A percentile compares a stretch with the other conserved stretches of the same genome.
Conservation (phyloP, 1,139 yeast species). For the Kodamaea sp. region DNA sequence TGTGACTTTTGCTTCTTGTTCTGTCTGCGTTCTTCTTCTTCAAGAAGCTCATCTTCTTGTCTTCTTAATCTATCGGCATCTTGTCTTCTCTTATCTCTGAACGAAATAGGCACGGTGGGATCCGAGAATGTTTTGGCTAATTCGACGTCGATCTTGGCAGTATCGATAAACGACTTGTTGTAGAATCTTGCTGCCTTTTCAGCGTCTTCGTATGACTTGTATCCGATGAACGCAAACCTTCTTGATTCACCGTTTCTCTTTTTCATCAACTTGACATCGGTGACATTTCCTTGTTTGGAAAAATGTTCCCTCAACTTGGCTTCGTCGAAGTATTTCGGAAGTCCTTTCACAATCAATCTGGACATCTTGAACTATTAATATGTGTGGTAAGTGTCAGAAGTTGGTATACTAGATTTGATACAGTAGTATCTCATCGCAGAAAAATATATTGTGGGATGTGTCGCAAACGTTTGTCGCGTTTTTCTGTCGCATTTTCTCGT, state of each 20-base stretch:
- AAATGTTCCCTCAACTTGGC: constrained; percentile 74
- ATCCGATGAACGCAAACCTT: constrained; percentile 92
- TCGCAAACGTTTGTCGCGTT: too few species aligned
- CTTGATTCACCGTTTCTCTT: constrained; percentile 85
- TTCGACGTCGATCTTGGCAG: constrained; percentile 75
- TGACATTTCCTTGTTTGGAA: constrained; percentile 60
- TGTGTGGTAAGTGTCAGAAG: too few species aligned
- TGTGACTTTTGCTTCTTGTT: constrained; percentile 25
- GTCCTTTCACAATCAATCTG: constrained; percentile 91
- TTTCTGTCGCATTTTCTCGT: too few species aligned
- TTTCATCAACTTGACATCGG: constrained; percentile 85
- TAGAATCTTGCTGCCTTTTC: constrained; percentile 74
- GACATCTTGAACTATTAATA: too few species aligned
- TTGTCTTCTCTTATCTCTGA: constrained; percentile 61
- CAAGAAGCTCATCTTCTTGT: constrained; percentile 53
- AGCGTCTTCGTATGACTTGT: constrained; percentile 70
- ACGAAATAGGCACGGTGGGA: constrained; percentile 74
- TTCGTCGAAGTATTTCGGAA: constrained; percentile 81
- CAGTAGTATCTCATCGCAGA: too few species aligned
- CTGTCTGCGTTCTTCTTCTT: constrained; percentile 45
- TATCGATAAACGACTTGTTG: constrained; percentile 78
- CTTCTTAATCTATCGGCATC: constrained; percentile 54
- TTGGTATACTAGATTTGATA: too few species aligned
- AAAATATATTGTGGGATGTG: too few species aligned
- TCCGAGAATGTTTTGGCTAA: constrained; percentile 85